Percentiles rank a stretch among this genome's conserved stretches.
Evolutionary conservation across 1,284 basidiomycete species (phyloP).

Genomic region (Singerocomus rubriflavus): DNA sequence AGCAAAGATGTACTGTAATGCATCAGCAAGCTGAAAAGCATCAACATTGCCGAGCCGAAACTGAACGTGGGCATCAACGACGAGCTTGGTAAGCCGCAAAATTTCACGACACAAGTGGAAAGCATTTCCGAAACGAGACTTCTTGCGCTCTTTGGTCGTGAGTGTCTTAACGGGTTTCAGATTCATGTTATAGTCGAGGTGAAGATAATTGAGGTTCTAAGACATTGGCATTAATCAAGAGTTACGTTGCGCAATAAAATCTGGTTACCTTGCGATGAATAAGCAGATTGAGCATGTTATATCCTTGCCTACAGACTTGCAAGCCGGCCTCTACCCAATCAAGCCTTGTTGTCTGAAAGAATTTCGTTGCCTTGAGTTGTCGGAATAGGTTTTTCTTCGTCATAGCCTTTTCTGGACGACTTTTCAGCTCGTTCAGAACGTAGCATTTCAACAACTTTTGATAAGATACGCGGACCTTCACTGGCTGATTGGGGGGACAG

Average conservation of each 20-base stretch:
- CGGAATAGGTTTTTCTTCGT: conserved; percentile 97
- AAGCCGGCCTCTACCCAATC: conserved; percentile 99
- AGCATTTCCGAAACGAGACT: conserved; percentile 99
- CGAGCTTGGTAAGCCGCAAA: conserved; percentile 93
- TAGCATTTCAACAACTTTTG: conserved; percentile 98
- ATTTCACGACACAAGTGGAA: conserved; percentile 99
- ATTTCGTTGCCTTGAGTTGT: conserved; percentile 96
- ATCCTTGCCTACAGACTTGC: conserved; percentile 97
- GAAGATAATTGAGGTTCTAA: conserved; percentile 93
- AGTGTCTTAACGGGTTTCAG: conserved; percentile 98
- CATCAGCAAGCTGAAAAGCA: conserved; percentile 98
- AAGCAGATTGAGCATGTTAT: conserved; percentile 98
- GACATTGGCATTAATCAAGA: conserved; percentile 3
- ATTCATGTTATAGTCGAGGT: conserved; percentile 94
- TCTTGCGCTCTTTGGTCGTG: conserved; percentile 99
- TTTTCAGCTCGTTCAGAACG: conserved; percentile 92
- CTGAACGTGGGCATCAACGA: conserved; percentile 98
- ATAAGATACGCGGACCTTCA: conserved; percentile 99
- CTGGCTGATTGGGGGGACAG: conserved; percentile 93
- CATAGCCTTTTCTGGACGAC: conserved; percentile 91
- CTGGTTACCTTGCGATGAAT: conserved; percentile 88
- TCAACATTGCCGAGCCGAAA: conserved; percentile 98
- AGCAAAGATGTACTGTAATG: conserved; percentile 96
- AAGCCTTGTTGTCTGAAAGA: conserved; percentile 97
- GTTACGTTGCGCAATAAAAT: background rate